Evolutionary conservation across 352 stramenopile species (phyloP).

Genomic region (Globisporangium middletonii): DNA sequence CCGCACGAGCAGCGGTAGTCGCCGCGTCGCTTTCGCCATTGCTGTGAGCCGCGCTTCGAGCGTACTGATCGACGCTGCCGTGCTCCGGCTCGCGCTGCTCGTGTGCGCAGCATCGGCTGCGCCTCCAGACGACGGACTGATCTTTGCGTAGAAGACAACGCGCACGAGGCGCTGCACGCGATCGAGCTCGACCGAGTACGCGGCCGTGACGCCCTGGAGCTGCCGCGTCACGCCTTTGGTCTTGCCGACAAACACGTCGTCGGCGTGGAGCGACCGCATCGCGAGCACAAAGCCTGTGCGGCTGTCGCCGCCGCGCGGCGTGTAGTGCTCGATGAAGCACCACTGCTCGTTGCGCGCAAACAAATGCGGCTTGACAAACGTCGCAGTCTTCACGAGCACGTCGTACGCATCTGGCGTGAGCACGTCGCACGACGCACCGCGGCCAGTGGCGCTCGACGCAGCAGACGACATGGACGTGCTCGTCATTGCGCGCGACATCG

Average conservation of each 20-base stretch:
- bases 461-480: not conserved
- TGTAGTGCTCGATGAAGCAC: constrained; percentile 31
- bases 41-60: constrained; percentile 22
- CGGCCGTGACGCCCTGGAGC: constrained; percentile 19
- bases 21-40: constrained; percentile 30
- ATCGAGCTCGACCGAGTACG: constrained; percentile 25
- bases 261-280: constrained; percentile 33
- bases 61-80: constrained; percentile 6
- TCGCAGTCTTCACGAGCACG: constrained; percentile 38
- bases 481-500: not conserved
- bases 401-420: constrained; percentile 9
- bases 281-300: constrained; percentile 26
- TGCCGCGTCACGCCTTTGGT: constrained; percentile 27
- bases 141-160: constrained; percentile 32
- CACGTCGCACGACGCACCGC: not conserved
- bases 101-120: not conserved
- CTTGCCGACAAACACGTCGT: constrained; percentile 47
- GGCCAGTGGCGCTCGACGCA: too few relatives aligned
- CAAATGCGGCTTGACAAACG: constrained; percentile 35
- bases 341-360: constrained; percentile 44
- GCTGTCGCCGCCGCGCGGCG: constrained; percentile 4
- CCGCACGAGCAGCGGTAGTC: constrained; percentile 28
- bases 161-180: constrained; percentile 15
- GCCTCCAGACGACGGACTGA: constrained; percentile 19
- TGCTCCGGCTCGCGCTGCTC: not conserved